Percentiles rank a stretch among this genome's conserved stretches.
Conservation (phyloP, 306 rosid species). For the Senna siamea region DNA sequence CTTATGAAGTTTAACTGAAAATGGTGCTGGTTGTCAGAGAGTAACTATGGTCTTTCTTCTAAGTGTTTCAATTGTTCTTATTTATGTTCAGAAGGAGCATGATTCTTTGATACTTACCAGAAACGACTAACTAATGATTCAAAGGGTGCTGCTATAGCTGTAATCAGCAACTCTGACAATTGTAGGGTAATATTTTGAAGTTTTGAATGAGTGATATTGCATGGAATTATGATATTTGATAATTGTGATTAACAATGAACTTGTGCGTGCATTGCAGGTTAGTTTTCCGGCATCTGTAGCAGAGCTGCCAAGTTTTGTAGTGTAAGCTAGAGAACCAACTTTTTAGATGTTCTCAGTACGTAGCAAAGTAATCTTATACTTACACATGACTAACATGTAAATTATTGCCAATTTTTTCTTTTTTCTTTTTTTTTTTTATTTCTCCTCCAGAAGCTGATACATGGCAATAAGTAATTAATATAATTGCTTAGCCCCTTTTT, state of each 20-base stretch:
- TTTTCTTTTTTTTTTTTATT: no score
- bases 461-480: no score
- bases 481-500: no score
- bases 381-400: conserved; percentile 60
- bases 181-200: conserved; percentile 24
- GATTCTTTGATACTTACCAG: conserved; percentile 30
- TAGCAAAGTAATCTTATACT: conserved; percentile 48
- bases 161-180: conserved; percentile 31
- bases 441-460: no score
- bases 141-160: conserved; percentile 35
- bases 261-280: conserved; percentile 63
- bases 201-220: conserved; percentile 30
- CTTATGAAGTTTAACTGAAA: not conserved
- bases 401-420: conserved; percentile 36
- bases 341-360: conserved; percentile 44
- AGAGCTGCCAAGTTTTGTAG: conserved; percentile 73
- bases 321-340: conserved; percentile 43
- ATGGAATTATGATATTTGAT: conserved; percentile 13
- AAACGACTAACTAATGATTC: conserved; percentile 3
- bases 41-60: conserved; percentile 23
- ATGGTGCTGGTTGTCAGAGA: conserved; percentile 13
- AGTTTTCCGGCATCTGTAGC: conserved; percentile 34
- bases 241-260: conserved; percentile 40
- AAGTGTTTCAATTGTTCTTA: conserved; percentile 20
- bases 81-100: conserved; percentile 31